Evolutionary conservation across 1,139 yeast genomes (phyloP).

Genomic region (Debaryomyces udenii): DNA sequence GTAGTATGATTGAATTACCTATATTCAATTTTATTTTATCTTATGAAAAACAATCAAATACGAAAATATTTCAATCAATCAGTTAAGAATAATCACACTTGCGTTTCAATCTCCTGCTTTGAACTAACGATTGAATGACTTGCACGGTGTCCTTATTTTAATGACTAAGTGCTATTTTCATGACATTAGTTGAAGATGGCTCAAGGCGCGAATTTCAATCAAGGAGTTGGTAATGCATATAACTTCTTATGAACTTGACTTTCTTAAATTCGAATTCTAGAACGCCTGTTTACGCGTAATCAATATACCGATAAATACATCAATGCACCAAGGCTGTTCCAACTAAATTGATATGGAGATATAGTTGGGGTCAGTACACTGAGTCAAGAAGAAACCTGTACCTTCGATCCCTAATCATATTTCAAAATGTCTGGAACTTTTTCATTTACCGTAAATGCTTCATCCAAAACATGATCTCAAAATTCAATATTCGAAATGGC

Average conservation of each 20-base stretch:
- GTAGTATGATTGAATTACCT: conserved; percentile 2
- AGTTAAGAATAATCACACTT: neutral
- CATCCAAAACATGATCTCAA: no score
- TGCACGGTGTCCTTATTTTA: conserved; percentile 3
- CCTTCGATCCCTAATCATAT: no score
- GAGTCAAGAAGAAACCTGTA: no score
- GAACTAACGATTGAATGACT: conserved; percentile 3
- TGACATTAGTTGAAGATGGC: conserved; percentile 7
- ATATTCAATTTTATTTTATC: neutral
- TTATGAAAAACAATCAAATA: conserved; percentile 1
- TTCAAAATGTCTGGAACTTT: no score
- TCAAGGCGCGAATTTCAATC: conserved; percentile 9
- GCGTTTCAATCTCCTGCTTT: conserved; percentile 2
- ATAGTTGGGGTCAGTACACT: no score
- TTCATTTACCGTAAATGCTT: no score
- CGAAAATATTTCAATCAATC: conserved; percentile 8
- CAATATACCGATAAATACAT: neutral
- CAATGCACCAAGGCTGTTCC: no score
- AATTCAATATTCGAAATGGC: no score
- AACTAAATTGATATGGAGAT: no score
- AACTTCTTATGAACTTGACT: neutral
- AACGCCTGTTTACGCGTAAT: neutral
- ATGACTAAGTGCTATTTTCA: conserved; percentile 5
- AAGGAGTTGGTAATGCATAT: conserved; percentile 6
- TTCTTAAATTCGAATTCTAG: conserved; percentile 4